Evolutionary conservation across 805 yeast species (phyloP).

Genomic region (Cephaloascus fragrans): DNA sequence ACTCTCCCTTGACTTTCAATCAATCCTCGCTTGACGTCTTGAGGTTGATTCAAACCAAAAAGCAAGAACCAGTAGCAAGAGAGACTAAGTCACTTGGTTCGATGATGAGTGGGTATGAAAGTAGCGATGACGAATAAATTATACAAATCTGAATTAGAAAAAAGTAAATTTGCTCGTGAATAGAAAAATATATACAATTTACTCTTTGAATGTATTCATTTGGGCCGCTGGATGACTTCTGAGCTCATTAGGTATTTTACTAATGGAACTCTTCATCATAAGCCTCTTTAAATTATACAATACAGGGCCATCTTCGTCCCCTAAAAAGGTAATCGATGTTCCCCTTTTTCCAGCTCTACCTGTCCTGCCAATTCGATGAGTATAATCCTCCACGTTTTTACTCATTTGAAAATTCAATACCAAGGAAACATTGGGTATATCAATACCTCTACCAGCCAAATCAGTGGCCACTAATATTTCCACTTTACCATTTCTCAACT

Average conservation of each 20-base stretch:
- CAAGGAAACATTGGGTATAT: conserved; percentile 75
- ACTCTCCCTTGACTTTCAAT: neutral
- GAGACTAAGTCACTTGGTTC: neutral
- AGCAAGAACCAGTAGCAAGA: neutral
- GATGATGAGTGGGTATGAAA: conserved; percentile 3
- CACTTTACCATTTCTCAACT: conserved; percentile 44
- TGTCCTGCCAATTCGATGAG: conserved; percentile 93
- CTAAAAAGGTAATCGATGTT: conserved; percentile 63
- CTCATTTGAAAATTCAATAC: conserved; percentile 87
- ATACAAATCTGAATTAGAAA: neutral
- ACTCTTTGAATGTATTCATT: conserved; percentile 2
- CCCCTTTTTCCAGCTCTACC: conserved; percentile 91
- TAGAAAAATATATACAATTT: too few relatives aligned
- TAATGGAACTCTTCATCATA: conserved; percentile 27
- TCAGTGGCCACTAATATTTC: conserved; percentile 83
- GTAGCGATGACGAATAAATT: conserved; percentile 5
- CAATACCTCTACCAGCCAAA: conserved; percentile 94
- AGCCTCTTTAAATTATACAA: conserved; percentile 42
- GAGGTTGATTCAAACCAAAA: neutral
- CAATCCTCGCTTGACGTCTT: neutral
- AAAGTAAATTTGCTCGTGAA: neutral
- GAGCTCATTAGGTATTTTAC: conserved; percentile 31
- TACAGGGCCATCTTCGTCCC: conserved; percentile 42
- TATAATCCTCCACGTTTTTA: conserved; percentile 66
- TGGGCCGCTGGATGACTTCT: conserved; percentile 10